Percentiles rank a stretch among this genome's conserved stretches.
phyloP scores from a whole-genome alignment of 768 basidiomycete species.

The Coprinopsis sp. region DNA sequence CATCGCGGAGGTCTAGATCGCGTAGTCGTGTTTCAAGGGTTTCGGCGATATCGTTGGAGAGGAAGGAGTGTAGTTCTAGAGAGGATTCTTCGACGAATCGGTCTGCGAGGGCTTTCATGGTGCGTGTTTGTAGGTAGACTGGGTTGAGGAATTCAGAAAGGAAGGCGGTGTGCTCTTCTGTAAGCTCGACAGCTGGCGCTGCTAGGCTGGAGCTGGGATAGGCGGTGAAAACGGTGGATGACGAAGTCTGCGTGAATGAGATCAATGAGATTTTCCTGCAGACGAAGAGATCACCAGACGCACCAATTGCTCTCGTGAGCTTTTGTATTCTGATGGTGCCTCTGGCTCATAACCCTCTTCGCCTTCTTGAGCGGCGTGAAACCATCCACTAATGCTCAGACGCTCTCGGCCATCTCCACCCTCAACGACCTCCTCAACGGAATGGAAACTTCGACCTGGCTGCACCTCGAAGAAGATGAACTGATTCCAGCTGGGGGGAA shows the following conservation, averaged over 20 bases:
- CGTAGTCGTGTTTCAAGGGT: slow-evolving; percentile 63
- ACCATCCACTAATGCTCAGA: slow-evolving; percentile 94
- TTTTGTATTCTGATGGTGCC: slow-evolving; percentile 48
- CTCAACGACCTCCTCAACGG: slow-evolving; percentile 94
- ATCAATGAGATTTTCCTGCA: slow-evolving; percentile 8
- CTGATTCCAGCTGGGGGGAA: slow-evolving; percentile 85
- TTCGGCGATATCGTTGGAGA: slow-evolving; percentile 60
- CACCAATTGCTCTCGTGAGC: slow-evolving; percentile 91
- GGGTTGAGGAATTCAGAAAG: slow-evolving; percentile 85
- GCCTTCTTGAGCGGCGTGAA: slow-evolving; percentile 86
- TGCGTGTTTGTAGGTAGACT: slow-evolving; percentile 80
- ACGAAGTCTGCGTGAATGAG: slow-evolving; percentile 44
- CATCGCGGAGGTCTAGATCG: slow-evolving; percentile 61
- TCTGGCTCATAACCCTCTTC: slow-evolving; percentile 81
- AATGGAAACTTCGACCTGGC: slow-evolving; percentile 92
- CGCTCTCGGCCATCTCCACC: slow-evolving; percentile 71
- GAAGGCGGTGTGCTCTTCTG: slow-evolving; percentile 59
- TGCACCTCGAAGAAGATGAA: slow-evolving; percentile 90
- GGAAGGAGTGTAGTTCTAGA: slow-evolving; percentile 86
- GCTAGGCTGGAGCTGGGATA: slow-evolving; percentile 47
- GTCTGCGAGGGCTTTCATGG: slow-evolving; percentile 70
- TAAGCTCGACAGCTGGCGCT: slow-evolving; percentile 51
- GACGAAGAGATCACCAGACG: slow-evolving; percentile 29
- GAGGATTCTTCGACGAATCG: slow-evolving; percentile 86
- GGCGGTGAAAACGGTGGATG: slow-evolving; percentile 53